Conservation (phyloP, 768 basidiomycete species). For the Russula virescens region DNA sequence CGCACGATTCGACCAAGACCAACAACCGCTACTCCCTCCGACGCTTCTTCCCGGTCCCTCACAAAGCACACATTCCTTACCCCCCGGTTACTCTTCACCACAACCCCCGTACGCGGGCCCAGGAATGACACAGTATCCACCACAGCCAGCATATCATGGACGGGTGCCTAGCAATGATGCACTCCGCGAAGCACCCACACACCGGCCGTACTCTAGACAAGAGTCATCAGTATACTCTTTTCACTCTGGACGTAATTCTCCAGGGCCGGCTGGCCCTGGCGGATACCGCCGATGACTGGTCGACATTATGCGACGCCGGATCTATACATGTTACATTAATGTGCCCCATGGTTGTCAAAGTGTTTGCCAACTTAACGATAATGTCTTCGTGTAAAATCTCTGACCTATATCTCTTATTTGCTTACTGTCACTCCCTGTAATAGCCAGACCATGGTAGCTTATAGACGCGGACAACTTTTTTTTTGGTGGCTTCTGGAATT, state of each 20-base stretch:
- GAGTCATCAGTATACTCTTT: slow-evolving; percentile 26
- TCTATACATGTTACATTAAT: slow-evolving; percentile 7
- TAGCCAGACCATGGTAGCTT: background rate
- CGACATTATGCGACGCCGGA: background rate
- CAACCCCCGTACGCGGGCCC: slow-evolving; percentile 25
- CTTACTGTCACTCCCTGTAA: background rate
- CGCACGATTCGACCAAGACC: slow-evolving; percentile 49
- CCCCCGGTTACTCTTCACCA: slow-evolving; percentile 24
- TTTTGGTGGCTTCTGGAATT: background rate
- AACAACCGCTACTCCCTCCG: slow-evolving; percentile 52
- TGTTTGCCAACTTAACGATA: background rate
- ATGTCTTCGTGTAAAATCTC: background rate
- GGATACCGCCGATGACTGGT: slow-evolving; percentile 9
- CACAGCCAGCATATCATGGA: slow-evolving; percentile 39
- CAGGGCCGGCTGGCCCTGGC: slow-evolving; percentile 10
- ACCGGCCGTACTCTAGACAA: slow-evolving; percentile 43
- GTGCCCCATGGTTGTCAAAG: background rate
- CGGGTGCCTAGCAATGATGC: slow-evolving; percentile 34
- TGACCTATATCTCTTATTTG: background rate
- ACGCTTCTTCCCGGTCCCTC: background rate
- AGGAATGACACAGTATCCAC: slow-evolving; percentile 31
- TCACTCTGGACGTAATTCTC: slow-evolving; percentile 21
- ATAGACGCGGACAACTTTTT: background rate
- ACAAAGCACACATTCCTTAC: slow-evolving; percentile 8
- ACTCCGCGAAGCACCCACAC: slow-evolving; percentile 55